These are phyloP conservation scores for Tolypocladium guangdongense DNA, from an alignment of 2,329 filamentous ascomycete genomes.

Conservation along the genomic window DNA sequence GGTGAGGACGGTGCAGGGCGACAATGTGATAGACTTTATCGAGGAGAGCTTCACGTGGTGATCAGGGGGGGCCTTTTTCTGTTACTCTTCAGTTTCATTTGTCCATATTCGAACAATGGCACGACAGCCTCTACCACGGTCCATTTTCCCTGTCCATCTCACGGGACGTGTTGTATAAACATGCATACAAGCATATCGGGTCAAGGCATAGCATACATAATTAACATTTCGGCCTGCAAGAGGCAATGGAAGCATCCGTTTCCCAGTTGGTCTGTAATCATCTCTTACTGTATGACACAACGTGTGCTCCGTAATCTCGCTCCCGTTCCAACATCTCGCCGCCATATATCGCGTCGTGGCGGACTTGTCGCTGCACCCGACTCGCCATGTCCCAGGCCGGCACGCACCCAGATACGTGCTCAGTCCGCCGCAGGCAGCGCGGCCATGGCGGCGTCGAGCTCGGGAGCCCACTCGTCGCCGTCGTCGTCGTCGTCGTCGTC, in stretches of 20 bases:
- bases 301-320: neutral
- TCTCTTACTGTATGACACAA: neutral
- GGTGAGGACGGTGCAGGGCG: conserved; percentile 51
- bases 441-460: neutral
- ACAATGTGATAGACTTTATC: conserved; percentile 59
- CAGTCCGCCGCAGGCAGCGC: neutral
- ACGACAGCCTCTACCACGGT: neutral
- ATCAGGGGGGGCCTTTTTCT: conserved; percentile 5
- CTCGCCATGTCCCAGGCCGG: too few relatives aligned
- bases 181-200: neutral
- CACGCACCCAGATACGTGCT: too few relatives aligned
- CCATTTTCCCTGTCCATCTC: neutral
- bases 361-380: too few relatives aligned
- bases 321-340: neutral
- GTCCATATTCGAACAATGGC: conserved; percentile 2
- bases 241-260: neutral
- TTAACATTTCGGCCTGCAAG: neutral
- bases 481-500: too few relatives aligned
- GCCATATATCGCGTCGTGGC: too few relatives aligned
- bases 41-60: conserved; percentile 68
- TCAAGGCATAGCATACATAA: conserved; percentile 1
- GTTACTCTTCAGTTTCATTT: conserved; percentile 3
- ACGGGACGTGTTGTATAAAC: conserved; percentile 1
- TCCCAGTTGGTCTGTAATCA: neutral
- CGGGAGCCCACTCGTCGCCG: neutral